Percentiles rank a stretch among this genome's conserved stretches.
Evolutionary conservation across 2,329 filamentous ascomycete genomes (phyloP).

Genomic region (Gliomastix tumulicola): DNA sequence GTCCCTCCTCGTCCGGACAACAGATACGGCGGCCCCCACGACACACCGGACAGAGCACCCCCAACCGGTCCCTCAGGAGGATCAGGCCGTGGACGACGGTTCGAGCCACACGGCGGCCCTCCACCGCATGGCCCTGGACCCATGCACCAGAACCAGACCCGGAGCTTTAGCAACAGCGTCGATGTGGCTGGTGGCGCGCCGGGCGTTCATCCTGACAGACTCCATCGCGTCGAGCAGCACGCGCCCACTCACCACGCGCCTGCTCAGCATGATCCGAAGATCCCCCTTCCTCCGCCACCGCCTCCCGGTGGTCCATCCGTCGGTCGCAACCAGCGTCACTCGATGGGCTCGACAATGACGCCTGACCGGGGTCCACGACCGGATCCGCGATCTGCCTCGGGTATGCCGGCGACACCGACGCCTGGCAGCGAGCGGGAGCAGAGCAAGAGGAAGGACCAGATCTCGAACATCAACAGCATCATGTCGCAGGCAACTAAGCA

Average conservation of each 20-base stretch:
- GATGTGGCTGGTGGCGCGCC: slow-evolving; percentile 15
- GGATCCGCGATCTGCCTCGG: neutral
- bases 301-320: slow-evolving; percentile 18
- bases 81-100: slow-evolving; percentile 17
- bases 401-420: neutral
- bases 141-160: slow-evolving; percentile 33
- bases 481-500: slow-evolving; percentile 40
- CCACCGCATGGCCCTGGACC: slow-evolving; percentile 16
- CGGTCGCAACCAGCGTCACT: slow-evolving; percentile 18
- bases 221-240: slow-evolving; percentile 36
- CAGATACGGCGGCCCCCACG: slow-evolving; percentile 32
- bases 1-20: slow-evolving; percentile 32
- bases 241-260: slow-evolving; percentile 5
- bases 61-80: slow-evolving; percentile 3
- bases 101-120: slow-evolving; percentile 24
- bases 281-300: slow-evolving; percentile 12
- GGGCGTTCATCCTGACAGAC: slow-evolving; percentile 42
- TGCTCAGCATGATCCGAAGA: no score
- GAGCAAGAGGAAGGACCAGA: slow-evolving; percentile 41
- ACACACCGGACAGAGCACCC: slow-evolving; percentile 2
- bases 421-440: slow-evolving; percentile 24
- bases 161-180: slow-evolving; percentile 22
- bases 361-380: slow-evolving; percentile 19
- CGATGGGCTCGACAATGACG: slow-evolving; percentile 19
- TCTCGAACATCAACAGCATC: slow-evolving; percentile 54